Evolutionary conservation across 148 eudicot genomes (phyloP).

Genomic region (Rheum nobile): DNA sequence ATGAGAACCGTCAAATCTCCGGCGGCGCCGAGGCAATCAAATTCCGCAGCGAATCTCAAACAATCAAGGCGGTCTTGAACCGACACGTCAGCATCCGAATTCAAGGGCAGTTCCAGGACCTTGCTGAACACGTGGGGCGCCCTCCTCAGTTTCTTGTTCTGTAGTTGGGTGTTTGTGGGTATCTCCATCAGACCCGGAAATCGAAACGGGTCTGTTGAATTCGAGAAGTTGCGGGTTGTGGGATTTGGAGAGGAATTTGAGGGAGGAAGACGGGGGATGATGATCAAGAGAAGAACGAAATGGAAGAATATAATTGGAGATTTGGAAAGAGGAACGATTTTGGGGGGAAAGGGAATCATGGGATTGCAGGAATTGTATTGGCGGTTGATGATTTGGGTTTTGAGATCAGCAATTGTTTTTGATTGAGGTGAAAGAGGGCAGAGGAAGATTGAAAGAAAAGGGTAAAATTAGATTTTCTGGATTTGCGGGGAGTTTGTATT

Average conservation of each 20-base stretch:
- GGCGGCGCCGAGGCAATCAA: background rate
- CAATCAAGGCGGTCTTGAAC: constrained; percentile 32
- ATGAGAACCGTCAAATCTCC: constrained; percentile 28
- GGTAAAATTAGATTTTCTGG: background rate
- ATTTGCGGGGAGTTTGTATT: background rate
- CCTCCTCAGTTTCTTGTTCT: constrained; percentile 33
- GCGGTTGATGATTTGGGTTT: background rate
- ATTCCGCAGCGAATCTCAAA: constrained; percentile 25
- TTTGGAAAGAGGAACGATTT: background rate
- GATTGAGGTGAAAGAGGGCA: background rate
- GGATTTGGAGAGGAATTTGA: background rate
- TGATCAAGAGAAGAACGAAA: background rate
- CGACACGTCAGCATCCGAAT: constrained; percentile 43
- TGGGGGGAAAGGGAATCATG: background rate
- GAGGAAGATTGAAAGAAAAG: background rate
- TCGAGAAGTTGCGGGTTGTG: background rate
- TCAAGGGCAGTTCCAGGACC: constrained; percentile 53
- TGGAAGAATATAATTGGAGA: background rate
- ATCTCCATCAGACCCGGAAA: background rate
- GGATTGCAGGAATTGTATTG: background rate
- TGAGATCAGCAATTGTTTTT: background rate
- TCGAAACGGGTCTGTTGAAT: background rate
- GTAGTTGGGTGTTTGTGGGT: background rate
- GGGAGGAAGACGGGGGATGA: background rate
- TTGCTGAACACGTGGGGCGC: constrained; percentile 65